Evolutionary conservation across 225 moss, liverwort and hornwort genomes (phyloP).

Genomic region (Marchantia paleacea): DNA sequence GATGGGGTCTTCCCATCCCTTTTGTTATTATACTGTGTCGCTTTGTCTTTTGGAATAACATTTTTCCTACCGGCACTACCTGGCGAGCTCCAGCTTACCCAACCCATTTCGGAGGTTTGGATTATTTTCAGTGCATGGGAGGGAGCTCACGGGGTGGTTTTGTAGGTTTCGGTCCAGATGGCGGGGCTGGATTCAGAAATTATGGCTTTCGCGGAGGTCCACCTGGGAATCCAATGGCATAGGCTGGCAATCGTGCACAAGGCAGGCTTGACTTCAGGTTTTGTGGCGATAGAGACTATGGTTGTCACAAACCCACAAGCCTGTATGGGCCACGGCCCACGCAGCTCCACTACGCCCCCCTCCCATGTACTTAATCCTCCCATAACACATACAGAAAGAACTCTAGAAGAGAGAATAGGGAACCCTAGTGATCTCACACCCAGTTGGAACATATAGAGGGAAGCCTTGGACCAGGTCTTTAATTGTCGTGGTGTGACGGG

Average conservation of each 20-base stretch:
- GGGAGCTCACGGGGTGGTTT: constrained; percentile 34
- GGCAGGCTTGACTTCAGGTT: neutral
- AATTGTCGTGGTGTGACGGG: too few species aligned
- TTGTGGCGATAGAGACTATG: neutral
- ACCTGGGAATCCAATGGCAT: neutral
- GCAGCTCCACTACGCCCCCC: too few species aligned
- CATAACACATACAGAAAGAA: too few species aligned
- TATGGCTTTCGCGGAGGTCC: constrained; percentile 14
- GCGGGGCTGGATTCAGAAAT: constrained; percentile 54
- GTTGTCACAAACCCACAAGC: too few species aligned
- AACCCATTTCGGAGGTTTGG: constrained; percentile 54
- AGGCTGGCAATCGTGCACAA: neutral
- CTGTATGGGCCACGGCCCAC: too few species aligned
- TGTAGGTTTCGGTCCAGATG: constrained; percentile 44
- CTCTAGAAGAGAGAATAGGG: too few species aligned
- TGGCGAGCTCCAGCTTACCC: constrained; percentile 50
- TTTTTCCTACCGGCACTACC: constrained; percentile 45
- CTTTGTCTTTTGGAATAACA: constrained; percentile 34
- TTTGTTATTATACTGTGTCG: too few species aligned
- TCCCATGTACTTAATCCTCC: too few species aligned
- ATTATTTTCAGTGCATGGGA: constrained; percentile 54
- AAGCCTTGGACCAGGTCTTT: too few species aligned
- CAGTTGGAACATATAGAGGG: too few species aligned
- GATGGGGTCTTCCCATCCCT: too few species aligned
- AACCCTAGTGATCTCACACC: too few species aligned